Conservation (phyloP, 441 rosid genomes). For the Populus hybrid region DNA sequence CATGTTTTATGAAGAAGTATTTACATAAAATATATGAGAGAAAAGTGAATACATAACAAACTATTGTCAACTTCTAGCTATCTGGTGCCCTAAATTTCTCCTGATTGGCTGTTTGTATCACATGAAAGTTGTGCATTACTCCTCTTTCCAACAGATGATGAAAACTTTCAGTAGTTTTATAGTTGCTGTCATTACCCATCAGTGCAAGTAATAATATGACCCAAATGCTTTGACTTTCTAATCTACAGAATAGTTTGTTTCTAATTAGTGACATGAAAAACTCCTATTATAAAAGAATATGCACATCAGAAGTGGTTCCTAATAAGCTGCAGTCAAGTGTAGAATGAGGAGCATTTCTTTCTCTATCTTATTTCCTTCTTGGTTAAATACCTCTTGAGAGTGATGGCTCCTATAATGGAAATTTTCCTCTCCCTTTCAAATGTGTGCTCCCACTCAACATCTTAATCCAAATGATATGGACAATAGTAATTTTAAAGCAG, state of each 20-base stretch:
- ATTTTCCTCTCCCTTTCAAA: not conserved
- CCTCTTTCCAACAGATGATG: too few species aligned
- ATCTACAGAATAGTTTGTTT: not conserved
- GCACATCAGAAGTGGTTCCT: not conserved
- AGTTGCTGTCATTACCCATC: not conserved
- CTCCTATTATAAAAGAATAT: not conserved
- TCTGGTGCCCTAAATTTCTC: not conserved
- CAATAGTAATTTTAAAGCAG: not conserved
- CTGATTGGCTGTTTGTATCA: not conserved
- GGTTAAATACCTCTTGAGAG: not conserved
- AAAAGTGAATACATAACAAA: too few species aligned
- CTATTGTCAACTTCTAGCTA: not conserved
- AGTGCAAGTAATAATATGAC: not conserved
- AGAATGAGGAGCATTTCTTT: not conserved
- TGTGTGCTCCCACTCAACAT: not conserved
- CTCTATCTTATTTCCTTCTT: not conserved
- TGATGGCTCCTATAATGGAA: not conserved
- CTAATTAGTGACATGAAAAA: not conserved
- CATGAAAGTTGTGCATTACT: too few species aligned
- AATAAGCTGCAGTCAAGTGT: not conserved
- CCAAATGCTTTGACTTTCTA: not conserved
- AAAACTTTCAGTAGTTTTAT: too few species aligned
- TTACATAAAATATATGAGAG: not conserved
- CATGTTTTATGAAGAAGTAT: too few species aligned
- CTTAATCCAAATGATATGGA: not conserved